A percentile compares a stretch with the other conserved stretches of the same genome.
These are phyloP conservation scores for Clonostachys rhizophaga DNA, from an alignment of 2,329 filamentous ascomycete species.

Conservation along the genomic window DNA sequence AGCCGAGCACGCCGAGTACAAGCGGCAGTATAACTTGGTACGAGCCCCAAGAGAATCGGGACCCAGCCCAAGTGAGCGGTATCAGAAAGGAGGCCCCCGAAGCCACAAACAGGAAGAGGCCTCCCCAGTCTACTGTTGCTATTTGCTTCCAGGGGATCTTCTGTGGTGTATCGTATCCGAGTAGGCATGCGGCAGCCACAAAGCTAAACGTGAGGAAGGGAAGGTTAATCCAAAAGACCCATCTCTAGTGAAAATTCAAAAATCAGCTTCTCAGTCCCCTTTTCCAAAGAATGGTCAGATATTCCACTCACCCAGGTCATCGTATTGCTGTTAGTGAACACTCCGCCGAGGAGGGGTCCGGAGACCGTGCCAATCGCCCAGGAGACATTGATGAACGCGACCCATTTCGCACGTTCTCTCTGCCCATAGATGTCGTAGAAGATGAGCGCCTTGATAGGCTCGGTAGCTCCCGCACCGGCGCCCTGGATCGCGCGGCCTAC, in stretches of 20 bases:
- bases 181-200: slow-evolving; percentile 13
- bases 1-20: slow-evolving; percentile 42
- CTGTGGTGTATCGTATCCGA: slow-evolving; percentile 13
- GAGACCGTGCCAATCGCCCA: slow-evolving; percentile 51
- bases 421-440: slow-evolving; percentile 32
- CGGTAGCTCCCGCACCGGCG: slow-evolving; percentile 24
- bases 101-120: slow-evolving; percentile 49
- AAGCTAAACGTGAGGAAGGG: slow-evolving; percentile 17
- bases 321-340: background rate
- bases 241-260: slow-evolving; percentile 11
- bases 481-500: slow-evolving; percentile 26
- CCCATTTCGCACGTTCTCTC: slow-evolving; percentile 31
- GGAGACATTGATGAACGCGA: slow-evolving; percentile 29
- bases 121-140: slow-evolving; percentile 54
- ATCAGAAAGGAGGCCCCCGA: slow-evolving; percentile 9
- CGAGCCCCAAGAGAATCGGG: slow-evolving; percentile 11
- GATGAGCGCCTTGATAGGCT: slow-evolving; percentile 23
- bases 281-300: background rate
- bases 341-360: slow-evolving; percentile 16
- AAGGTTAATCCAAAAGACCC: slow-evolving; percentile 28
- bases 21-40: slow-evolving; percentile 50
- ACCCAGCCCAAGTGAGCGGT: slow-evolving; percentile 8
- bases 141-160: slow-evolving; percentile 3
- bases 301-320: background rate
- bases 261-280: background rate